Evolutionary conservation across 345 rosid genomes (phyloP), one percentile per base, ranked within the genome.

Genomic region (Litchi chinensis): DNA sequence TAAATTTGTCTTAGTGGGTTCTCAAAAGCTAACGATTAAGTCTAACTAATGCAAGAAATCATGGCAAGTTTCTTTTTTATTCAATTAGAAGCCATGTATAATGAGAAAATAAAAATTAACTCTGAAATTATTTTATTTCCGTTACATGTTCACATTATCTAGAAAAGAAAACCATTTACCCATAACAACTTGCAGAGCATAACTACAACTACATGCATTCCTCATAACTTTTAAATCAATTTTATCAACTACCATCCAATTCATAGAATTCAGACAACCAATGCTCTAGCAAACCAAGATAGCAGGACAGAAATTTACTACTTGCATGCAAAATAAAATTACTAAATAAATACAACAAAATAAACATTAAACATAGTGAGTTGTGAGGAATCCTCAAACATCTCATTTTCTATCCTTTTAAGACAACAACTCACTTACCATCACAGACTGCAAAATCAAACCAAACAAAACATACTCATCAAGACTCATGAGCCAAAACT

Each of bases 121-220:
- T 7, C 43, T 28, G 54, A 52, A 52, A 26, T 71, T 16, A 71
- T 15, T 26, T n/a, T 24, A 5, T 19, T 70, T 8, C 21, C 56
- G 1, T 44, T 11, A 57, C 5, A 56, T 54, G 43, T 15, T n/a
- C 32, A 41, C 52, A 16, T 5, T 9, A 64, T 46, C 15, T 46
- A 65, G 24, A 75, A 22, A 26, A 3, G 7, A 7, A 24, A 3
- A 24, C 10, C 46, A 13, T 64, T 32, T 7, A 9, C 62, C 19
- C n/a, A 48, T 10, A 26, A 26, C 60, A 28, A 64, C 52, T 65
- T 8, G 37, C 39, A 37, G 21, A 41, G 41, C 19, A 59, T 12
- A 57, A 22, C 77, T 32, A 65, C 16, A 75, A 8, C 16, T 24
- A 50, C 11, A 28, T 76, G 48, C 77, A 65, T 64, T 73, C 44